Evolutionary conservation across 2,329 filamentous ascomycete species (phyloP), one percentile per base, ranked within the genome.

Genomic region (Nigrospora sphaerica): DNA sequence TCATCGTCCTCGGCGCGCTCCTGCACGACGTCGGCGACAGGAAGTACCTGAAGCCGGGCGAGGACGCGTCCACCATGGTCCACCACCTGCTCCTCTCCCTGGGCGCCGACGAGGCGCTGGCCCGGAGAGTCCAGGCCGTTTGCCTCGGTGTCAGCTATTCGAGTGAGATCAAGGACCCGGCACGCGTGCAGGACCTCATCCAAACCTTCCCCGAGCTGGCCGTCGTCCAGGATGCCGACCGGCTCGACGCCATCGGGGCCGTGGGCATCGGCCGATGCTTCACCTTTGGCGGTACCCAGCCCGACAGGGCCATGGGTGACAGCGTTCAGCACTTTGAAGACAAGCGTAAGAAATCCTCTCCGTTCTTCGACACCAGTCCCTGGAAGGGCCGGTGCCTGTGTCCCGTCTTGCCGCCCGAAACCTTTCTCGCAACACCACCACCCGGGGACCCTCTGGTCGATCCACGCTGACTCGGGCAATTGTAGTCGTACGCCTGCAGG

Each of bases 1-100:
- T 82, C 23, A 72, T 93, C 52, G 79, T 80, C 28, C 80, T 95
- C 23, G 72, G 81, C 2, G 87, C 86, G 2, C 74, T 91, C 5
- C 76, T 92, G n/a, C 91, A 95, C 68, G 91, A 95, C 57, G 83
- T 95, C 16, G 88, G 87, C 50, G 91, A 95, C 68, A 82, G 78
- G 63, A 95, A 95, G 68, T 95, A 95, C 63, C 64, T 83, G 14
- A 59, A 70, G 46, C 70, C 76, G 1, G 75, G 73, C 46, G 72
- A 83, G 53, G 76, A 84, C 59, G 59, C 70, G 4, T 70, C 76
- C 3, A 80, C 75, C 13, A 67, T 81, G 51, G 72, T 87, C 32
- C 64, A 68, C 14, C 64, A 72, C 28, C 63, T 84, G 7, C 74
- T 90, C 2, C 52, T 72, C 13, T 71, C 72, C 16, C 67, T 77